phyloP scores from a whole-genome alignment of 768 basidiomycete genomes.

The Tulasnella sp. region DNA sequence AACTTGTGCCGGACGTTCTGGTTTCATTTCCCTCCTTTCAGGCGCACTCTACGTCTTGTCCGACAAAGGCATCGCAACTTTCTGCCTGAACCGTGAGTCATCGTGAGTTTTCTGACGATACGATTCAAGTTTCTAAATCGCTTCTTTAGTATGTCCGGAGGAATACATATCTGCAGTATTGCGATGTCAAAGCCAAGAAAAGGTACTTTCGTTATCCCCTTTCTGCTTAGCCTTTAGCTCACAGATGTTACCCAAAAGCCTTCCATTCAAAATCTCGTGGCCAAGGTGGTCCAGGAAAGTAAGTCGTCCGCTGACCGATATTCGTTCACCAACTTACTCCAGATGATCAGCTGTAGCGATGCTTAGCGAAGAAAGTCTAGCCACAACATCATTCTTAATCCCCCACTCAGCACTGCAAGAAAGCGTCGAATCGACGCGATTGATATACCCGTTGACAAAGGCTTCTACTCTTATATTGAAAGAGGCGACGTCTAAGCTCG shows the following conservation, averaged over 20 bases:
- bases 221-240: neutral
- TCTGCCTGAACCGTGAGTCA: slow-evolving; percentile 12
- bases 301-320: neutral
- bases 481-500: neutral
- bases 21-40: neutral
- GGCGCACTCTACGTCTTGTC: slow-evolving; percentile 47
- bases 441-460: slow-evolving; percentile 24
- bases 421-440: slow-evolving; percentile 29
- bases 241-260: slow-evolving; percentile 35
- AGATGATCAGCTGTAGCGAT: slow-evolving; percentile 34
- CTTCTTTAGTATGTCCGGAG: slow-evolving; percentile 32
- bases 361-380: slow-evolving; percentile 53
- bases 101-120: neutral
- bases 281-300: slow-evolving; percentile 47
- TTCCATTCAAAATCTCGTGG: slow-evolving; percentile 64
- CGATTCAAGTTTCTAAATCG: neutral
- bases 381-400: slow-evolving; percentile 46
- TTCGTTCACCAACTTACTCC: neutral
- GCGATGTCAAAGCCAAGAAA: slow-evolving; percentile 77
- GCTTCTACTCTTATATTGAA: neutral
- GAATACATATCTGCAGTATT: slow-evolving; percentile 53
- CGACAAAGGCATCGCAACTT: slow-evolving; percentile 35
- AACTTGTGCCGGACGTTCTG: neutral
- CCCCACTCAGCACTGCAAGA: neutral
- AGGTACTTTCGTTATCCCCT: slow-evolving; percentile 35